These are phyloP conservation scores for Lepidopterella palustris DNA, from an alignment of 495 filamentous ascomycete species.

Conservation along the genomic window DNA sequence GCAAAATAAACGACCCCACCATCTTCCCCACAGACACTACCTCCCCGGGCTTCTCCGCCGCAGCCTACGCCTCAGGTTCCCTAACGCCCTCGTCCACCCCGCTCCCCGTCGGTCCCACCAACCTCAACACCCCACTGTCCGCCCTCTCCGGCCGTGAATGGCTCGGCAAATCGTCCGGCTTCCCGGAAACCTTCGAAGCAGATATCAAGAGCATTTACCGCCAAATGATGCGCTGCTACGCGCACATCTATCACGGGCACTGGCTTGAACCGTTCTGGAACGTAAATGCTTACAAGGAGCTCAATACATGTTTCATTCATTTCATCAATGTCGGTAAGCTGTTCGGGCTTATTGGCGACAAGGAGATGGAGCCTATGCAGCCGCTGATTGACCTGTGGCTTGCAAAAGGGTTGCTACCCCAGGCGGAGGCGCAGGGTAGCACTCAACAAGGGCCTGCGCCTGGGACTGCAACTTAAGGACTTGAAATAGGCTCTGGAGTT, in stretches of 20 bases:
- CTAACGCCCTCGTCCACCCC: constrained; percentile 50
- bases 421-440: constrained; percentile 1
- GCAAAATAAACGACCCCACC: constrained; percentile 78
- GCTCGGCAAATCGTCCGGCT: constrained; percentile 82
- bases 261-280: constrained; percentile 87
- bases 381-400: constrained; percentile 85
- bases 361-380: constrained; percentile 90
- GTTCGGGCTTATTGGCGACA: constrained; percentile 70
- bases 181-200: constrained; percentile 76
- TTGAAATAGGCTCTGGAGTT: background rate
- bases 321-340: constrained; percentile 84
- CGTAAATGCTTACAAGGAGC: constrained; percentile 71
- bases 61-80: constrained; percentile 30
- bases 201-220: constrained; percentile 88
- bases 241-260: constrained; percentile 73
- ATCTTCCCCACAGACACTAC: constrained; percentile 66
- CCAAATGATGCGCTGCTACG: constrained; percentile 96
- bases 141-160: constrained; percentile 53
- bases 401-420: constrained; percentile 71
- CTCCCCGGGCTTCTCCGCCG: constrained; percentile 2
- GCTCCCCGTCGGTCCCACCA: constrained; percentile 45
- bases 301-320: constrained; percentile 94
- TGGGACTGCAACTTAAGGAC: background rate
- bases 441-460: constrained; percentile 8
- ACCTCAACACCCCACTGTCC: constrained; percentile 43